A percentile compares a stretch with the other conserved stretches of the same genome.
These are phyloP conservation scores for Holtermannia corniformis DNA, from an alignment of 768 basidiomycete species.

Conservation along the genomic window DNA sequence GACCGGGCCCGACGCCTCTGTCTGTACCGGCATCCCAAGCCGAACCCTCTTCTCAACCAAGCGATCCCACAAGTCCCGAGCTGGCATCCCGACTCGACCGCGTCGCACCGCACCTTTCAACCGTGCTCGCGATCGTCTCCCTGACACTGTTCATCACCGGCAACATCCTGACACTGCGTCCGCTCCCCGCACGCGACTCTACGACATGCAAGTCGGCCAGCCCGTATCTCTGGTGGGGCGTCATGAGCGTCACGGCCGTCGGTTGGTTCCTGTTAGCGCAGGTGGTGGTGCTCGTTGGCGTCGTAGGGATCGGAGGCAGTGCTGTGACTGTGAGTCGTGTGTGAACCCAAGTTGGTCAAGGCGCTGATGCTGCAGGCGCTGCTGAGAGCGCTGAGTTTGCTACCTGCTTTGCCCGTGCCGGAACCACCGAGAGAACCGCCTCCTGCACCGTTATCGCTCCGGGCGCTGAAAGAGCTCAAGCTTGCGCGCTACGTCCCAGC, in stretches of 20 bases:
- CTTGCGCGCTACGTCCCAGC: constrained; percentile 19
- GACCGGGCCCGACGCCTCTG: no score
- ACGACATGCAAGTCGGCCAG: constrained; percentile 19
- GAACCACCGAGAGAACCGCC: constrained; percentile 14
- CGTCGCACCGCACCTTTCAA: constrained; percentile 12
- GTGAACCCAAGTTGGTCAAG: background rate
- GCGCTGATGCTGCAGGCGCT: no score
- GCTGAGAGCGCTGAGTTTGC: constrained; percentile 13
- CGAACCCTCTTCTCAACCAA: background rate
- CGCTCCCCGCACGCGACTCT: background rate
- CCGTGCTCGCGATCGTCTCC: constrained; percentile 17
- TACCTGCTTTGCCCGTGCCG: constrained; percentile 11
- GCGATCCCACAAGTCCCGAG: background rate
- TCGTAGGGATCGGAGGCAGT: constrained; percentile 21
- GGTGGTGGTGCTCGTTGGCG: constrained; percentile 18
- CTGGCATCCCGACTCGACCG: background rate
- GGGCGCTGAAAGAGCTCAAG: constrained; percentile 14
- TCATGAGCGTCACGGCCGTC: constrained; percentile 26
- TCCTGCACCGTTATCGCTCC: constrained; percentile 10
- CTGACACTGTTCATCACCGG: constrained; percentile 25
- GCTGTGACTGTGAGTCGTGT: constrained; percentile 12
- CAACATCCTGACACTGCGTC: constrained; percentile 27
- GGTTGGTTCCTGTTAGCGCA: constrained; percentile 34
- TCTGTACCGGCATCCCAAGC: background rate
- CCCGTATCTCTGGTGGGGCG: constrained; percentile 35